Percentiles rank a stretch among this genome's conserved stretches.
These are phyloP conservation scores for Arthrobotrys entomopaga DNA, from an alignment of 2,329 filamentous ascomycete species.

Conservation along the genomic window DNA sequence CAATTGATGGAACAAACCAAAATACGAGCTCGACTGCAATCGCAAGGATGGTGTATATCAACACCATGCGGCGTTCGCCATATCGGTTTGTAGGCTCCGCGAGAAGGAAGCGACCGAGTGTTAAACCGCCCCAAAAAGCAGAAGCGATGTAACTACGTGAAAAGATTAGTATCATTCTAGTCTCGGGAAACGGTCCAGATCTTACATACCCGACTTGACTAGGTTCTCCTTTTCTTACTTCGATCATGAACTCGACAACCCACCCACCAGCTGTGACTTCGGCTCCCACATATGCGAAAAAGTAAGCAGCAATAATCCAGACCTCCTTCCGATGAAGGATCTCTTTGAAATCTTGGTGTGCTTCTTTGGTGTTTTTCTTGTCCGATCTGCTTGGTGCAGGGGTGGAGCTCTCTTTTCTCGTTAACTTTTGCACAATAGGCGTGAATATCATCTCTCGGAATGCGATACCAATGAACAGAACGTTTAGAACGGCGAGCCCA, in stretches of 20 bases:
- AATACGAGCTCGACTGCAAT: conserved; percentile 77
- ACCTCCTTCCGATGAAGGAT: conserved; percentile 69
- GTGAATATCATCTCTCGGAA: conserved; percentile 70
- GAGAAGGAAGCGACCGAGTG: conserved; percentile 75
- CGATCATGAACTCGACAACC: conserved; percentile 89
- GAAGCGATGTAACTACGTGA: conserved; percentile 68
- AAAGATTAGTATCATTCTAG: neutral
- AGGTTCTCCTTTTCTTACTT: conserved; percentile 73
- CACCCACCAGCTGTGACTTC: conserved; percentile 76
- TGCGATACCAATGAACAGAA: conserved; percentile 66
- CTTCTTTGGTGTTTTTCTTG: conserved; percentile 53
- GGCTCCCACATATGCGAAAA: conserved; percentile 80
- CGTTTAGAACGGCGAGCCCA: conserved; percentile 68
- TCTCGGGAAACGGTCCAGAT: neutral
- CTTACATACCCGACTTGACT: conserved; percentile 75
- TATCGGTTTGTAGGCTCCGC: conserved; percentile 79
- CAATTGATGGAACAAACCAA: conserved; percentile 82
- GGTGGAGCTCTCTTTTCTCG: conserved; percentile 1
- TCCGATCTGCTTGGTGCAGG: conserved; percentile 22
- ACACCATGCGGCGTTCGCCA: conserved; percentile 75
- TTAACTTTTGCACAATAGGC: conserved; percentile 17
- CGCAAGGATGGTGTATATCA: conserved; percentile 72
- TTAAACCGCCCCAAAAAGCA: conserved; percentile 86
- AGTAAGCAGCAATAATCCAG: conserved; percentile 78
- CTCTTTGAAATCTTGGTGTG: conserved; percentile 64